Evolutionary conservation across 768 basidiomycete species (phyloP).

Genomic region (Arthromyces matolae): DNA sequence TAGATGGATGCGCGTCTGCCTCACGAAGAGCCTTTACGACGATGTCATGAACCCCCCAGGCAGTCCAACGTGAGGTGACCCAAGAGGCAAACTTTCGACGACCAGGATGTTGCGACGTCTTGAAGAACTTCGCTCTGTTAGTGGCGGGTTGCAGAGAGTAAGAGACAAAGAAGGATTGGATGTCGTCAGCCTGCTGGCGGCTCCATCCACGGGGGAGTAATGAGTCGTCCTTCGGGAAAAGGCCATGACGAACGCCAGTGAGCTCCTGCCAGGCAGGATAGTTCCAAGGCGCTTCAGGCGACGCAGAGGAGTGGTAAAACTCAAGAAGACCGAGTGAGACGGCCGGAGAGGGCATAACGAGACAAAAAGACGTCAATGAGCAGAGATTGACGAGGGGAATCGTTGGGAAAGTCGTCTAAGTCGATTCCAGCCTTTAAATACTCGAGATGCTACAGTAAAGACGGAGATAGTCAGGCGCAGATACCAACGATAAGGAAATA

Average conservation of each 20-base stretch:
- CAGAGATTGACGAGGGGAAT: too few species aligned
- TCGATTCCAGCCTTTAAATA: too few species aligned
- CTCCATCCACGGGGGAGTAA: neutral
- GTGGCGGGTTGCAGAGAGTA: neutral
- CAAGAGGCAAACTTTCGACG: slow-evolving; percentile 13
- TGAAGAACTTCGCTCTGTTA: neutral
- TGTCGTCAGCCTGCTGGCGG: neutral
- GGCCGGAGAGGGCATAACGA: too few species aligned
- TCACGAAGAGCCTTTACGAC: slow-evolving; percentile 8
- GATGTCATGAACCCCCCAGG: slow-evolving; percentile 13
- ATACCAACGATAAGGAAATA: too few species aligned
- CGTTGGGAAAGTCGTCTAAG: too few species aligned
- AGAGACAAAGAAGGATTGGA: neutral
- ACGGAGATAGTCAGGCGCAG: too few species aligned
- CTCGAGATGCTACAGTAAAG: too few species aligned
- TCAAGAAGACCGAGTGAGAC: neutral
- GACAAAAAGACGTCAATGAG: too few species aligned
- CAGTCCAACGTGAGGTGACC: slow-evolving; percentile 2
- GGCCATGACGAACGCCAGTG: neutral
- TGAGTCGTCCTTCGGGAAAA: neutral
- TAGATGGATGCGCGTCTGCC: slow-evolving; percentile 7
- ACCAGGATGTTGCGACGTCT: slow-evolving; percentile 4
- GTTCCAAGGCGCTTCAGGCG: neutral
- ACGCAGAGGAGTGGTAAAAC: neutral
- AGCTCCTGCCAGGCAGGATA: neutral